Percentiles rank a stretch among this genome's conserved stretches.
Conservation (phyloP, 257 asterid genomes). For the Cruciata laevipes region DNA sequence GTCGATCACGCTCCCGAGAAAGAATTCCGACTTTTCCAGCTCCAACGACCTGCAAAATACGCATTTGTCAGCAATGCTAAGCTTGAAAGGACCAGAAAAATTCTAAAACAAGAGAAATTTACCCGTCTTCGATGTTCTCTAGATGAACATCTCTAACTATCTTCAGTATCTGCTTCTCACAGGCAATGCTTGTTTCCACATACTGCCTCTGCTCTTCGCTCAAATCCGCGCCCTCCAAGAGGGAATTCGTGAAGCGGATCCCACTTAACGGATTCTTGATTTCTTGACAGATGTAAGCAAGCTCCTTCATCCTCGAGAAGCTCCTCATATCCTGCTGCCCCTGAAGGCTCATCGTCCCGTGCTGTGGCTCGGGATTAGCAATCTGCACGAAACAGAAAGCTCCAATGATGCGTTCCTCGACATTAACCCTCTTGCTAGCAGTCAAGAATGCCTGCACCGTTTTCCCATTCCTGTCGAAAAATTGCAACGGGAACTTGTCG, state of each 20-base stretch:
- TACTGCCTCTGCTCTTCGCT: slow-evolving; percentile 74
- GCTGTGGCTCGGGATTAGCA: slow-evolving; percentile 68
- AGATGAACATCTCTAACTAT: slow-evolving; percentile 63
- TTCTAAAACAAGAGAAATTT: slow-evolving; percentile 10
- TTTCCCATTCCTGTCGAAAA: slow-evolving; percentile 56
- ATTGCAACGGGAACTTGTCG: slow-evolving; percentile 58
- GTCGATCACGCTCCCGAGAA: slow-evolving; percentile 70
- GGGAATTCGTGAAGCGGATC: slow-evolving; percentile 64
- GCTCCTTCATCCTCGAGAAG: slow-evolving; percentile 64
- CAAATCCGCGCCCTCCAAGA: slow-evolving; percentile 59
- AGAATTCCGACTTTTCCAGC: slow-evolving; percentile 63
- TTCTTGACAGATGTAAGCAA: slow-evolving; percentile 80
- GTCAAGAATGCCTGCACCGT: slow-evolving; percentile 67
- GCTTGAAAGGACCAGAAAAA: background rate
- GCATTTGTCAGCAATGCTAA: background rate
- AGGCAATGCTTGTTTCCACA: slow-evolving; percentile 76
- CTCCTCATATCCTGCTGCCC: slow-evolving; percentile 53
- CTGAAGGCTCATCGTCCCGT: slow-evolving; percentile 45
- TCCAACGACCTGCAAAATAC: slow-evolving; percentile 43
- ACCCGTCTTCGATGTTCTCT: slow-evolving; percentile 74
- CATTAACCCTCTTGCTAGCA: slow-evolving; percentile 69
- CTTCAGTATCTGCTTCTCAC: slow-evolving; percentile 86
- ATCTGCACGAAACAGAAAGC: slow-evolving; percentile 90
- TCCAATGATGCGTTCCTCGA: slow-evolving; percentile 67
- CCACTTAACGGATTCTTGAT: slow-evolving; percentile 77